Evolutionary conservation across 2,329 filamentous ascomycete genomes (phyloP), one percentile per base, ranked within the genome.

Genomic region (Arthrobotrys sphaeroides): DNA sequence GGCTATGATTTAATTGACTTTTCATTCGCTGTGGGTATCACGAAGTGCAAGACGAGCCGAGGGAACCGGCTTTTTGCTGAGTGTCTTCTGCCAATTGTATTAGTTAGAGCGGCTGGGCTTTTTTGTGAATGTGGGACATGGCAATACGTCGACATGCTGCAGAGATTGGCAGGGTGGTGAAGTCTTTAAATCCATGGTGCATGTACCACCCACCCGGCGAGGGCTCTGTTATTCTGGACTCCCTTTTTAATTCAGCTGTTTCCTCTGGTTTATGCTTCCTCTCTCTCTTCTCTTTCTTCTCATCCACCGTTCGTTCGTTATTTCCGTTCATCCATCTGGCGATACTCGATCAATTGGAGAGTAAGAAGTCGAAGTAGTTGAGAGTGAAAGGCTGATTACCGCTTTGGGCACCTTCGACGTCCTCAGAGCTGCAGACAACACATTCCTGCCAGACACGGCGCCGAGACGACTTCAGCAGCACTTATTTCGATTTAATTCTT

Each of bases 1-100:
- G n/a, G n/a, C 9, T 6, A 28, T 16, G 10, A 38, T 55, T 38
- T n/a, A 55, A n/a, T n/a, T n/a, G n/a, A n/a, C n/a, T n/a, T 55
- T 59, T 31, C 31, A 40, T 38, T 53, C 53, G 40, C 33, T 49
- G 47, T n/a, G n/a, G n/a, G 16, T 67, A 43, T 51, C 55, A 61
- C 59, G 33, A 70, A 62, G 66, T 55, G 66, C 66, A 70, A 70
- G 66, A 70, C 31, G 33, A 70, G 45, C 66, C 66, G 66, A 61
- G 43, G 2, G 45, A 53, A 33, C 13, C 42, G 40, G 40, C 51
- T 42, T 60, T 40, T 24, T 24, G 31, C n/a, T n/a, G n/a, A n/a
- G n/a, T n/a, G n/a, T n/a, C n/a, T n/a, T 43, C 18, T 40, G 24
- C n/a, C 53, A 24, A 10, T 59, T 5, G n/a, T 13, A n/a, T 13